These are phyloP conservation scores for Stellera chamaejasme DNA, from an alignment of 345 rosid species.

Conservation along the genomic window DNA sequence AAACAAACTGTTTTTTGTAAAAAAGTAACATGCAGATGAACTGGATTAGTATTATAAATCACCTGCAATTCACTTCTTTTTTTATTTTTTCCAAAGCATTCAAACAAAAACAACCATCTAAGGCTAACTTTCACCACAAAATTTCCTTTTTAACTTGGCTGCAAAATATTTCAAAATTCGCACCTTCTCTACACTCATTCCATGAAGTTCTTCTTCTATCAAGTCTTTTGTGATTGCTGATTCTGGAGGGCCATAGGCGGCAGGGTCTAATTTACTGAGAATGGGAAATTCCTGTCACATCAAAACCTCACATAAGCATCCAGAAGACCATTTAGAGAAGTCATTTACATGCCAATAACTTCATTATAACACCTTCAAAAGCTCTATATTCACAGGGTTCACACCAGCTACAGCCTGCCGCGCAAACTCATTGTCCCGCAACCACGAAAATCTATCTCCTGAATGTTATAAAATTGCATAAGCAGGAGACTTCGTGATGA, in stretches of 20 bases:
- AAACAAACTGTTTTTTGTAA: too few species aligned
- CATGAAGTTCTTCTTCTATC: conserved; percentile 63
- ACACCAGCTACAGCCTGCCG: conserved; percentile 91
- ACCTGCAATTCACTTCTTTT: too few species aligned
- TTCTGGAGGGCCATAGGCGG: conserved; percentile 71
- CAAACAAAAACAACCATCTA: neutral
- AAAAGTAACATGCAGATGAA: too few species aligned
- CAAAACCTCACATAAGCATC: conserved; percentile 1
- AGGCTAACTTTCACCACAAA: conserved; percentile 1
- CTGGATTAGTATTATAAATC: too few species aligned
- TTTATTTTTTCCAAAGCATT: too few species aligned
- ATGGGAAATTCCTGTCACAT: conserved; percentile 77
- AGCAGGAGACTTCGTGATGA: conserved; percentile 7
- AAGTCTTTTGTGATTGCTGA: conserved; percentile 70
- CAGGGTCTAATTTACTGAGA: conserved; percentile 75
- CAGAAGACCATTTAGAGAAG: neutral
- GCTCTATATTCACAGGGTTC: conserved; percentile 77
- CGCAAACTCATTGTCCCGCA: conserved; percentile 89
- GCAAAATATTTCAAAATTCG: neutral
- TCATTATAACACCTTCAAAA: conserved; percentile 38
- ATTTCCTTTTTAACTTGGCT: neutral
- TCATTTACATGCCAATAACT: too few species aligned
- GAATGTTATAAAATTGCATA: conserved; percentile 8
- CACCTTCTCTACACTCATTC: conserved; percentile 71
- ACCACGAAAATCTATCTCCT: conserved; percentile 95